Evolutionary conservation across 164 flowering plant genomes (phyloP).

Genomic region (Macadamia integrifolia): DNA sequence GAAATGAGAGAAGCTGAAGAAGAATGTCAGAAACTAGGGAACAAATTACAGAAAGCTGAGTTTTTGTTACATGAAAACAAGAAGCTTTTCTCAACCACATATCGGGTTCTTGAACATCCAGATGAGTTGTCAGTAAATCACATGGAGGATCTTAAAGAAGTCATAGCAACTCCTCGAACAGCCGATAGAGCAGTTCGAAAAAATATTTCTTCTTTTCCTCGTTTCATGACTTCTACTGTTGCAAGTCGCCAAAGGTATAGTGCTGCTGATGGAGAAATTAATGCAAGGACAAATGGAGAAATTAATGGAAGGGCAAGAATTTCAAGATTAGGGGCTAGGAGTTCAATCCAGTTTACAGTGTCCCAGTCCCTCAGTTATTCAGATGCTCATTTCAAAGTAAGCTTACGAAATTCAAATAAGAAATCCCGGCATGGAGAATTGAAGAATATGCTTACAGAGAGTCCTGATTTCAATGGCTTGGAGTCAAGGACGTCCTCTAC

Average conservation of each 20-base stretch:
- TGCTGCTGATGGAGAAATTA: conserved; percentile 36
- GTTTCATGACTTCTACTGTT: conserved; percentile 71
- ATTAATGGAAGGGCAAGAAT: conserved; percentile 27
- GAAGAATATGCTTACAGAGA: conserved; percentile 16
- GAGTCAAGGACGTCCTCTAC: conserved; percentile 19
- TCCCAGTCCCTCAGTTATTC: conserved; percentile 58
- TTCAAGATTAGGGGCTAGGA: conserved; percentile 31
- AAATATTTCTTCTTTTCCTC: conserved; percentile 41
- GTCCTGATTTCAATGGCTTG: conserved; percentile 20
- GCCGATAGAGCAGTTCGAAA: conserved; percentile 19
- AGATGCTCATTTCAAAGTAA: conserved; percentile 35
- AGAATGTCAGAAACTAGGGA: conserved; percentile 41
- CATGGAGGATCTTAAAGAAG: conserved; percentile 20
- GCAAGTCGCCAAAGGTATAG: conserved; percentile 63
- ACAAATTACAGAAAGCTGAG: conserved; percentile 39
- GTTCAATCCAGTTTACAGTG: conserved; percentile 37
- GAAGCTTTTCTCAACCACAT: conserved; percentile 29
- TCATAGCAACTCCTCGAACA: conserved; percentile 22
- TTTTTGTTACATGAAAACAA: conserved; percentile 43
- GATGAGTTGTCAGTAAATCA: conserved; percentile 21
- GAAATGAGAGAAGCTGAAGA: conserved; percentile 55
- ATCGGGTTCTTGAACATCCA: conserved; percentile 22
- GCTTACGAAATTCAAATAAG: conserved; percentile 25
- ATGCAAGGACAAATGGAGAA: conserved; percentile 33
- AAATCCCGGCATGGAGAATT: conserved; percentile 28